Evolutionary conservation across 108 stramenopile genomes (phyloP), one percentile per base, ranked within the genome.

Genomic region (Fragilaria radians): DNA sequence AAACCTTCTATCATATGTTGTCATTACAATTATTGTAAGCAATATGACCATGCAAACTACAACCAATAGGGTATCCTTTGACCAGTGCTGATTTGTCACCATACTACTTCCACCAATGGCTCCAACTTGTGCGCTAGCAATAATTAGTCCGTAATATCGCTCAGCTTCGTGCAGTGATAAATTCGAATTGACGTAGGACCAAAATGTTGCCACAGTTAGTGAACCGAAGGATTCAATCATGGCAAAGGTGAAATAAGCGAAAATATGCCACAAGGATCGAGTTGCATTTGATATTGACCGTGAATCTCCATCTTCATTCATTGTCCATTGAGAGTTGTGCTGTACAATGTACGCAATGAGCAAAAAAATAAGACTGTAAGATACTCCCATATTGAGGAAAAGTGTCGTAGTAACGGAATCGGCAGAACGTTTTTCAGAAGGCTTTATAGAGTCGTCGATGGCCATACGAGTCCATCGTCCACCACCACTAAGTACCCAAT

Each of bases 141-240:
- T 89, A 54, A 96, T 87, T 18, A 87, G 61, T n/a, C 97, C 97
- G 63, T 96, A 97, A 61, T 88, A 87, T 4, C 71, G 72, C 70
- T 97, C 91, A 18, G 97, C 97, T 48, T 82, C 84, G 17, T 83
- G 72, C 48, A 96, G 57, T 31, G 89, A 83, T 30, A 95, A 63
- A 21, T 86, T 88, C 14, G 95, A 86, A 63, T 97, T 97, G 50
- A 89, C 81, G 68, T 86, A 96, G 54, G 93, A 87, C 97, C 97
- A 97, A 76, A 96, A 97, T 27, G 81, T 74, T 5, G 94, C 89
- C 51, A 97, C 95, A 5, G 91, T 76, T 7, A 97, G 68, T 4
- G 94, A 95, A 4, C 97, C 97, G 74, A 85, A 97, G 5, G 94
- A 94, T 70, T 97, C 97, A 18, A 97, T 86, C 3, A 87, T 79